phyloP scores from a whole-genome alignment of 805 yeast genomes.

The Yamadazyma kitorensis region DNA sequence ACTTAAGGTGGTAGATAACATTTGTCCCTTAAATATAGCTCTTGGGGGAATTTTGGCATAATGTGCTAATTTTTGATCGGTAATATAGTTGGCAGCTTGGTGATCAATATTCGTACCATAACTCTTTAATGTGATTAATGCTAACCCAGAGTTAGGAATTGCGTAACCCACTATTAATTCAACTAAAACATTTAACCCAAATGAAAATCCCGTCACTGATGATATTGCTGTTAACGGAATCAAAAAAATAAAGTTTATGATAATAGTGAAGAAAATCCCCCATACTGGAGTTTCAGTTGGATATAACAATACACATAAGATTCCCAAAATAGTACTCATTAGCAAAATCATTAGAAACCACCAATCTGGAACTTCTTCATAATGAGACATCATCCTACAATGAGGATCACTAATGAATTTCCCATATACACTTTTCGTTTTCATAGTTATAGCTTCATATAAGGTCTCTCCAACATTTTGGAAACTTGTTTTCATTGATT shows the following conservation, averaged over 20 bases:
- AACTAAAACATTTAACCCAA: conserved; percentile 60
- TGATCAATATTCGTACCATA: conserved; percentile 56
- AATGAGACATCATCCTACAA: conserved; percentile 53
- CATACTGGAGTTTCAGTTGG: conserved; percentile 61
- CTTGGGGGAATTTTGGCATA: conserved; percentile 65
- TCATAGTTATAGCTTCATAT: conserved; percentile 20
- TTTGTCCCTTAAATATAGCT: conserved; percentile 50
- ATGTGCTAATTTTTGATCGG: conserved; percentile 46
- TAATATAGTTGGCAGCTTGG: conserved; percentile 58
- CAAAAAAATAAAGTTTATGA: conserved; percentile 52
- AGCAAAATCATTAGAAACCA: conserved; percentile 54
- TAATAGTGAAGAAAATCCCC: conserved; percentile 58
- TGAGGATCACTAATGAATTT: conserved; percentile 47
- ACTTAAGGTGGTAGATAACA: conserved; percentile 34
- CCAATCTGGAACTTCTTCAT: conserved; percentile 73
- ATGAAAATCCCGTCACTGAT: conserved; percentile 58
- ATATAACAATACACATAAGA: conserved; percentile 43
- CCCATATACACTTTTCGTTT: conserved; percentile 18
- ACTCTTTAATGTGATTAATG: conserved; percentile 49
- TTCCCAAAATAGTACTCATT: conserved; percentile 41
- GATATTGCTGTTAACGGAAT: conserved; percentile 61
- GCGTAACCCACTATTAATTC: conserved; percentile 66
- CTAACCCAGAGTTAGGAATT: conserved; percentile 57
- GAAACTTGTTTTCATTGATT: conserved; percentile 38
- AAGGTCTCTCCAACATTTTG: conserved; percentile 26